These are phyloP conservation scores for Sechiopsis laciniata DNA, from an alignment of 306 rosid species.

Conservation along the genomic window DNA sequence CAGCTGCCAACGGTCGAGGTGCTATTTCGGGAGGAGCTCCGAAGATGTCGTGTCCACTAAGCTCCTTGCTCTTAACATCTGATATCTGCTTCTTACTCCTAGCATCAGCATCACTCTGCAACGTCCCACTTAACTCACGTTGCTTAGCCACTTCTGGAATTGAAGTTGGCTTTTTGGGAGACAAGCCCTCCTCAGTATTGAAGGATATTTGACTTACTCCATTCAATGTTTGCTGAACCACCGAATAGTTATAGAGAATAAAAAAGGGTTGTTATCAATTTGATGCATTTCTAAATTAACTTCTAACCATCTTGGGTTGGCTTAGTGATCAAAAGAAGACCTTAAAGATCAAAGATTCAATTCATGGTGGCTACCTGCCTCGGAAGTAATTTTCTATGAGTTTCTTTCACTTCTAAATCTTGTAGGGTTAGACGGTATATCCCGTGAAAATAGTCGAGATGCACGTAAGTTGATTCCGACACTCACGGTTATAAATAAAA, in stretches of 20 bases:
- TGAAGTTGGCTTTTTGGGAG: constrained; percentile 62
- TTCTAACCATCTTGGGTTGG: background rate
- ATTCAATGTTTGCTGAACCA: constrained; percentile 50
- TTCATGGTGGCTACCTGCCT: too few relatives aligned
- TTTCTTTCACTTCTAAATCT: too few relatives aligned
- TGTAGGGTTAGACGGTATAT: too few relatives aligned
- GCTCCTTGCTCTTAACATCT: constrained; percentile 72
- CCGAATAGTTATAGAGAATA: background rate
- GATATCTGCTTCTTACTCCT: constrained; percentile 51
- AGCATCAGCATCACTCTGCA: constrained; percentile 44
- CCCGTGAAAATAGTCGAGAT: too few relatives aligned
- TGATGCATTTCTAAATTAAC: background rate
- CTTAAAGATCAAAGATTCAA: too few relatives aligned
- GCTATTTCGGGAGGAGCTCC: constrained; percentile 64
- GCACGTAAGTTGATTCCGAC: too few relatives aligned
- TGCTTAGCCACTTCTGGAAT: constrained; percentile 86
- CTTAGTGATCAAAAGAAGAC: too few relatives aligned
- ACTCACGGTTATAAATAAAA: too few relatives aligned
- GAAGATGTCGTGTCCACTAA: constrained; percentile 76
- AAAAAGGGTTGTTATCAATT: background rate
- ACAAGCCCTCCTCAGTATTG: constrained; percentile 47
- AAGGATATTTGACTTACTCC: constrained; percentile 84
- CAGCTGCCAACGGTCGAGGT: constrained; percentile 47
- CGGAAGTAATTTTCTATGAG: too few relatives aligned
- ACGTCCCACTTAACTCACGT: constrained; percentile 77